Base-by-base conservation (phyloP, 2,329 filamentous ascomycete species). In the Bretziella fagacearum region DNA sequence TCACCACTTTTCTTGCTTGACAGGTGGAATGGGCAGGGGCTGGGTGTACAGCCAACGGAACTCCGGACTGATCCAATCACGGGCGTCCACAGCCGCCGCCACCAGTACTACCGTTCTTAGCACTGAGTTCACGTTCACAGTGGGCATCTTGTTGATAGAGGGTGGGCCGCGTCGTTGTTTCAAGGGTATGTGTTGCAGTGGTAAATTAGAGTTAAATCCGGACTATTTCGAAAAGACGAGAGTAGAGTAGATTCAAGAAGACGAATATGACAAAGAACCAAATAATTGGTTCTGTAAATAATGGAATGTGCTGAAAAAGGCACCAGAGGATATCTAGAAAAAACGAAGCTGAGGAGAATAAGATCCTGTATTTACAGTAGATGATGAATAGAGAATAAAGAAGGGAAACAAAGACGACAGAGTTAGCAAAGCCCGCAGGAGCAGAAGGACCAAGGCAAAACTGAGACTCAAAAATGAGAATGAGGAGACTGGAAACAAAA, bases 21-120 rank as follows among this genome's bases (percentile, higher is more conserved):
- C 50, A 1, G 67, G 62, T 3, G 66, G 62, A 26, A 67, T 65
- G 1, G 67, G 66, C 2, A 71, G 58, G 6, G 66, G 59, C 37
- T 48, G 32, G 22, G 41, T 36, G 36, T 50, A 53, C n/a, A 53
- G 20, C 47, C 45, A 47, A 26, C 29, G 36, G 30, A 50, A 53
- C 22, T 46, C 47, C 5, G 52, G 50, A 23, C 52, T 52, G 11
- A 52, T 46, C 52, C 52, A 53, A 39, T 53, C 48, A 25, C 37
- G 37, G 45, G 43, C 43, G 8, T 48, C 30, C 10, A 36, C 49
- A 29, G 41, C 29, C 13, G 32, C 35, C 18, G 45, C 45, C 13
- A 32, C 45, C 18, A 51, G 23, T 6, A 48, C 22, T 2, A 35
- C 45, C n/a, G 46, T 37, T 35, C 39, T 50, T 8, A 46, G 20